Evolutionary conservation across 1,284 basidiomycete species (phyloP), one percentile per base, ranked within the genome.

Genomic region (Ceratobasidium sp.): DNA sequence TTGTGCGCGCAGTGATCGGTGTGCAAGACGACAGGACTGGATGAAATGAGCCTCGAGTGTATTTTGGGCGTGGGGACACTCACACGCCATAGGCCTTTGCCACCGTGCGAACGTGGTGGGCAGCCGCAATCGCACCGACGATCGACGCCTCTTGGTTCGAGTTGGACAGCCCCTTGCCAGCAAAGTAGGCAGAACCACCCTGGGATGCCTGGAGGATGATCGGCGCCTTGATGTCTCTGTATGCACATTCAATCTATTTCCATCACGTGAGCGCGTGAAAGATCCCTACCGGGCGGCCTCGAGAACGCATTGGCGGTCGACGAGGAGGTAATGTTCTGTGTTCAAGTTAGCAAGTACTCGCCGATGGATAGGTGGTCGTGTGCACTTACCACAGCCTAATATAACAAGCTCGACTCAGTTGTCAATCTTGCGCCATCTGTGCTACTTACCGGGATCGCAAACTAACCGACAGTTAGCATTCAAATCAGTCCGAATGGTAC

Each of bases 1-100:
- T 99, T 99, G 79, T 97, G 85, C 56, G 97, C 97, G 79, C 97
- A 99, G 84, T 99, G 97, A 82, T 99, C 97, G 73, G 94, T 94
- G 89, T 99, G 97, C 78, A 99, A 85, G 73, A 99, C 87, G 76
- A 99, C 97, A 75, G 97, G 97, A 73, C 92, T 94, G 73, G 1
- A 70, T 6, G 8, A 22, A 52, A 29, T 43, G 17, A 27, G 13
- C 20, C 47, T 50, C 47, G 27, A 64, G 25, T 32, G 8, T 40
- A 22, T 49, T 50, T 40, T 40, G 27, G 13, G n/a, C 20, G 25
- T 32, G 45, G 54, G 42, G 67, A 54, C 56, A 87, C 92, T 75
- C 81, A 93, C 91, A 96, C 86, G 81, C 94, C 94, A 79, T 96
- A 97, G 7, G 84, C 84, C 77, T 93, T 94, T 60, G 96, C 89